Conservation (phyloP, 176 grass and related monocot genomes). For the Thinopyrum elongatum region DNA sequence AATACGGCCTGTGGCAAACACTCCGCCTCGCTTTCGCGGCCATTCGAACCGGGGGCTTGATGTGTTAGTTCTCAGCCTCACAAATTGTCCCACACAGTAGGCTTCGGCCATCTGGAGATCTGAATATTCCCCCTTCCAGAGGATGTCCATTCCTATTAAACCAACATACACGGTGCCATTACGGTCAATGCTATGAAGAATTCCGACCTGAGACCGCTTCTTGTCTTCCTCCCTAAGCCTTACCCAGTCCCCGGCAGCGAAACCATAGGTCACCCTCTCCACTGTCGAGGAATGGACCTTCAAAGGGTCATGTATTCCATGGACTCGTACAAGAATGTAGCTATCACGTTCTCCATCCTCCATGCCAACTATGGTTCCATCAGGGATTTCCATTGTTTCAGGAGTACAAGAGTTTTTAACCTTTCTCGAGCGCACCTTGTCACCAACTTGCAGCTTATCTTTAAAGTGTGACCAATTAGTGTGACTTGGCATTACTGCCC, state of each 20-base stretch:
- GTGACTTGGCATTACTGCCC: conserved; percentile 32
- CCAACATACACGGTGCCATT: conserved; percentile 57
- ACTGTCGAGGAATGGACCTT: conserved; percentile 56
- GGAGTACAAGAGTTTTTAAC: conserved; percentile 62
- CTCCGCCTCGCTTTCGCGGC: conserved; percentile 61
- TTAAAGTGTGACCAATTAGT: conserved; percentile 76
- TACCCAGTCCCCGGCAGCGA: conserved; percentile 80
- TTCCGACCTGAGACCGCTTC: conserved; percentile 66
- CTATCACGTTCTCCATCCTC: conserved; percentile 54
- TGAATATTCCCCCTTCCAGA: conserved; percentile 72
- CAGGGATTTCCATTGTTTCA: conserved; percentile 85
- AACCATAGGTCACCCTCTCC: conserved; percentile 81
- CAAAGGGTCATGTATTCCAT: conserved; percentile 66
- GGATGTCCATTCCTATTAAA: conserved; percentile 77
- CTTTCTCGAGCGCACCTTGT: conserved; percentile 80
- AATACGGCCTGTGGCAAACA: conserved; percentile 62
- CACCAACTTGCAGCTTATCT: conserved; percentile 73
- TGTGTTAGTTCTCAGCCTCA: conserved; percentile 57
- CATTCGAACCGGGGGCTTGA: conserved; percentile 72
- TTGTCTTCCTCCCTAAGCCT: conserved; percentile 68
- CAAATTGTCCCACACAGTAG: conserved; percentile 82
- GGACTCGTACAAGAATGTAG: conserved; percentile 80
- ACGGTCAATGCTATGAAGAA: conserved; percentile 82
- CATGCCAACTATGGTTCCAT: conserved; percentile 81
- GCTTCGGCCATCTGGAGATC: conserved; percentile 88